Conservation (phyloP, 169 alveolate species). For the Eimeria falciformis region DNA sequence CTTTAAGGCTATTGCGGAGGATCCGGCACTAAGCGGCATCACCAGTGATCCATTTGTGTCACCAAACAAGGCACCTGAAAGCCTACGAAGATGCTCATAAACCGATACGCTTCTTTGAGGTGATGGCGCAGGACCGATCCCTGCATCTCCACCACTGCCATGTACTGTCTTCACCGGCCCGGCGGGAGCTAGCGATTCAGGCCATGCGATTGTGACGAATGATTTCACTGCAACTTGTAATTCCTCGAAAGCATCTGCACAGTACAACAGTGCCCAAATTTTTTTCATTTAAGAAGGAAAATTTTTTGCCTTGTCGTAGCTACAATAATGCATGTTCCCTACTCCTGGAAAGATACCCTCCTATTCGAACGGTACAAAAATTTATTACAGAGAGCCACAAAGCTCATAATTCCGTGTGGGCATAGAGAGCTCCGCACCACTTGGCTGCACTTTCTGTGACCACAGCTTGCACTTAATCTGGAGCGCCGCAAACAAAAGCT, state of each 20-base stretch:
- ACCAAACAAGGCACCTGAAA: neutral
- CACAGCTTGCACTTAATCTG: slow-evolving; percentile 47
- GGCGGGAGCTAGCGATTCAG: neutral
- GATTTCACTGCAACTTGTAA: slow-evolving; percentile 20
- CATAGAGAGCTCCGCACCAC: neutral
- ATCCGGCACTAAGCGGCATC: neutral
- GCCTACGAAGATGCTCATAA: slow-evolving; percentile 44
- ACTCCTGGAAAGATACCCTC: too few relatives aligned
- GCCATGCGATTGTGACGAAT: slow-evolving; percentile 31
- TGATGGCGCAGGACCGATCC: neutral
- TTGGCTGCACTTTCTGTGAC: neutral
- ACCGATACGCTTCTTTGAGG: neutral
- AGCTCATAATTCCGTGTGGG: neutral
- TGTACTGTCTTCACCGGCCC: neutral
- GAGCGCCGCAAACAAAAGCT: slow-evolving; percentile 20
- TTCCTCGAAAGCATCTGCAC: slow-evolving; percentile 57
- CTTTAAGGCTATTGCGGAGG: neutral
- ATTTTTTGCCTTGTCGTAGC: too few relatives aligned
- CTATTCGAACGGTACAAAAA: too few relatives aligned
- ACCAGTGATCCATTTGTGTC: neutral
- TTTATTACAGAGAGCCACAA: neutral
- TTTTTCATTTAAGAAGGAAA: too few relatives aligned
- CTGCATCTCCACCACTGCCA: neutral
- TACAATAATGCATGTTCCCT: too few relatives aligned
- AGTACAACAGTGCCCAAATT: neutral